phyloP scores from a whole-genome alignment of 1,284 basidiomycete genomes.

The Trichosporon coremiiforme region DNA sequence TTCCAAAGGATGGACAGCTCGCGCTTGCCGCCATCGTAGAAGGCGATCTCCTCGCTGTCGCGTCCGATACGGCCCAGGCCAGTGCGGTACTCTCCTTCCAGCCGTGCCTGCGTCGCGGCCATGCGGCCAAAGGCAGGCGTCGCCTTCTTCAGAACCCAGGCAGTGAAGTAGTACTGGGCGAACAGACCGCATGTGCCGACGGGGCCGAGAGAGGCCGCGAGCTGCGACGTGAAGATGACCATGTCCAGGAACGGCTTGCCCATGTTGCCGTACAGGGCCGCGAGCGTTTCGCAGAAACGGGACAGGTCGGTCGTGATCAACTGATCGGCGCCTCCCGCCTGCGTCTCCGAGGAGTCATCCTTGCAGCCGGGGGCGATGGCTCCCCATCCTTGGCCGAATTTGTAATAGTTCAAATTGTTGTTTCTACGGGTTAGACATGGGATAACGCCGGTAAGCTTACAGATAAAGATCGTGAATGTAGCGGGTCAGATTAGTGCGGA shows the following conservation, averaged over 20 bases:
- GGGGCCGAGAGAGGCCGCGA: constrained; percentile 80
- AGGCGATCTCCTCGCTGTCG: constrained; percentile 94
- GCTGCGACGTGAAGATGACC: constrained; percentile 88
- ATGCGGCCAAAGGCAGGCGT: constrained; percentile 93
- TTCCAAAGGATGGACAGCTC: constrained; percentile 81
- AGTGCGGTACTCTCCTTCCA: constrained; percentile 83
- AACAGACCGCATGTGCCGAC: constrained; percentile 74
- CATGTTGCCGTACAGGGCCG: constrained; percentile 82
- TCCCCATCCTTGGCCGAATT: constrained; percentile 52
- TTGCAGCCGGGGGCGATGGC: constrained; percentile 7
- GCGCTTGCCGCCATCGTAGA: constrained; percentile 85
- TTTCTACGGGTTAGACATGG: constrained; percentile 36
- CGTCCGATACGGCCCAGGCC: constrained; percentile 85
- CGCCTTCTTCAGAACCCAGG: constrained; percentile 76
- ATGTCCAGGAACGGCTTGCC: constrained; percentile 91
- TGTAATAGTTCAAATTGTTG: constrained; percentile 62
- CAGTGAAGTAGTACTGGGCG: constrained; percentile 82
- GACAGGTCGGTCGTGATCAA: constrained; percentile 93
- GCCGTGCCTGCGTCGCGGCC: constrained; percentile 81
- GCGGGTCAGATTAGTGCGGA: constrained; percentile 83
- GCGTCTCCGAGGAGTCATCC: constrained; percentile 51
- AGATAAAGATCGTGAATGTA: constrained; percentile 94
- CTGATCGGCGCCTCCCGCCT: constrained; percentile 74
- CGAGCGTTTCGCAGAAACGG: constrained; percentile 82
- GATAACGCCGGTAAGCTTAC: constrained; percentile 51